Percentiles rank a stretch among this genome's conserved stretches.
Evolutionary conservation across 176 grass and related monocot genomes (phyloP).

Genomic region (Oryza officinalis): DNA sequence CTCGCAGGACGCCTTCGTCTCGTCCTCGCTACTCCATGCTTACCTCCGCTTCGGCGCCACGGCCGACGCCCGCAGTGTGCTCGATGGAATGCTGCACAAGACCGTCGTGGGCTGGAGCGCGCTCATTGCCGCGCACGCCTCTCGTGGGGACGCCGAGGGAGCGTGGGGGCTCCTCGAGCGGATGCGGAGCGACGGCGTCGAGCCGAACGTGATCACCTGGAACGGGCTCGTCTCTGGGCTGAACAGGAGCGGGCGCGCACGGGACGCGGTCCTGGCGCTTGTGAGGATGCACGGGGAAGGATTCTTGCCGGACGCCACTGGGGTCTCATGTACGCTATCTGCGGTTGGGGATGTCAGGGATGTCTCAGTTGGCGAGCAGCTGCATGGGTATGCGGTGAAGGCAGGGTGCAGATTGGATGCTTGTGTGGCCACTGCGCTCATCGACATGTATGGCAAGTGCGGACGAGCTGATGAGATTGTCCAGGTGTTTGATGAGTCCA

Average conservation of each 20-base stretch:
- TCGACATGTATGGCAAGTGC: conserved; percentile 65
- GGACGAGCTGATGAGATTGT: conserved; percentile 47
- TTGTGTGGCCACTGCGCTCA: conserved; percentile 51
- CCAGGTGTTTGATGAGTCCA: conserved; percentile 44
- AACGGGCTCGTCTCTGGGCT: conserved; percentile 65
- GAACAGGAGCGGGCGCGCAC: conserved; percentile 47
- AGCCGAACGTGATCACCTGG: conserved; percentile 70
- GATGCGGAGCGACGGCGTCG: conserved; percentile 39
- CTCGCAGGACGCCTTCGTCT: conserved; percentile 44
- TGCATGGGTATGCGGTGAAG: conserved; percentile 54
- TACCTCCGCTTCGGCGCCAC: conserved; percentile 51
- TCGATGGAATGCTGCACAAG: conserved; percentile 55
- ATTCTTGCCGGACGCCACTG: conserved; percentile 28
- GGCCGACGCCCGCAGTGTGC: conserved; percentile 37
- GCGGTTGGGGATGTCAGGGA: conserved; percentile 40
- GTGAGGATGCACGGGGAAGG: conserved; percentile 62
- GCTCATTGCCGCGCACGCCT: conserved; percentile 40
- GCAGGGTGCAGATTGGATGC: conserved; percentile 36
- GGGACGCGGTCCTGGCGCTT: conserved; percentile 33
- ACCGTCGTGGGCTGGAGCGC: conserved; percentile 61
- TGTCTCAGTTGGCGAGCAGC: conserved; percentile 41
- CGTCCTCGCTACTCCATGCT: conserved; percentile 57
- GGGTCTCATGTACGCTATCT: conserved; percentile 56
- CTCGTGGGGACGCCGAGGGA: conserved; percentile 30
- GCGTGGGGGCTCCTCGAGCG: conserved; percentile 34